Evolutionary conservation across 768 basidiomycete species (phyloP).

Genomic region (Lactarius tabidus): DNA sequence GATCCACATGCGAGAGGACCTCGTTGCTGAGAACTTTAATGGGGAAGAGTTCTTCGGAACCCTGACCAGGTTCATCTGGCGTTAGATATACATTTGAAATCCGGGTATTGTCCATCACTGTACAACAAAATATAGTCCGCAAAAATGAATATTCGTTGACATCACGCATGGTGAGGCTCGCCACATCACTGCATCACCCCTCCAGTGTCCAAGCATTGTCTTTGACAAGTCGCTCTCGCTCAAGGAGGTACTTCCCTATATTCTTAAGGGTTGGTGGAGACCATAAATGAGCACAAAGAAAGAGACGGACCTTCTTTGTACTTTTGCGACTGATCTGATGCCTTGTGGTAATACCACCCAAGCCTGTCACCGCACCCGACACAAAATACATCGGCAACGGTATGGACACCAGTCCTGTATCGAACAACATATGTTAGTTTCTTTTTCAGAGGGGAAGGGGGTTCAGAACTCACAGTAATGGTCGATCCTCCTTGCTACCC

Average conservation of each 20-base stretch:
- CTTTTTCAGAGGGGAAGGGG: neutral
- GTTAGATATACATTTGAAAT: slow-evolving; percentile 20
- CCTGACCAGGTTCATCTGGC: slow-evolving; percentile 33
- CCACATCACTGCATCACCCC: slow-evolving; percentile 31
- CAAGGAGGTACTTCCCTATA: slow-evolving; percentile 75
- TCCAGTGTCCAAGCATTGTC: slow-evolving; percentile 77
- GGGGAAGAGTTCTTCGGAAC: slow-evolving; percentile 31
- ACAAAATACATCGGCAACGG: slow-evolving; percentile 78
- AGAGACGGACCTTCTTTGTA: slow-evolving; percentile 70
- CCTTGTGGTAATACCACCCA: slow-evolving; percentile 83
- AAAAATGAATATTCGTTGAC: neutral
- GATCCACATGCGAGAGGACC: slow-evolving; percentile 63
- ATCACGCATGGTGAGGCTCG: neutral
- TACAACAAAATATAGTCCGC: neutral
- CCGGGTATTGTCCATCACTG: neutral
- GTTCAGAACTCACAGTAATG: slow-evolving; percentile 51
- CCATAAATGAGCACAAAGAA: neutral
- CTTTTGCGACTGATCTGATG: slow-evolving; percentile 70
- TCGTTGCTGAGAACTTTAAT: slow-evolving; percentile 42
- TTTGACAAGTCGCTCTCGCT: slow-evolving; percentile 74
- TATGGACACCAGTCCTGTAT: slow-evolving; percentile 70
- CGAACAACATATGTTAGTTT: slow-evolving; percentile 7
- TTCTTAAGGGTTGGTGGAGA: neutral
- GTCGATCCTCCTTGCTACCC: slow-evolving; percentile 69
- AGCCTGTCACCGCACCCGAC: slow-evolving; percentile 72